Evolutionary conservation across 2,329 filamentous ascomycete species (phyloP).

Genomic region (Cladosporium sp.): DNA sequence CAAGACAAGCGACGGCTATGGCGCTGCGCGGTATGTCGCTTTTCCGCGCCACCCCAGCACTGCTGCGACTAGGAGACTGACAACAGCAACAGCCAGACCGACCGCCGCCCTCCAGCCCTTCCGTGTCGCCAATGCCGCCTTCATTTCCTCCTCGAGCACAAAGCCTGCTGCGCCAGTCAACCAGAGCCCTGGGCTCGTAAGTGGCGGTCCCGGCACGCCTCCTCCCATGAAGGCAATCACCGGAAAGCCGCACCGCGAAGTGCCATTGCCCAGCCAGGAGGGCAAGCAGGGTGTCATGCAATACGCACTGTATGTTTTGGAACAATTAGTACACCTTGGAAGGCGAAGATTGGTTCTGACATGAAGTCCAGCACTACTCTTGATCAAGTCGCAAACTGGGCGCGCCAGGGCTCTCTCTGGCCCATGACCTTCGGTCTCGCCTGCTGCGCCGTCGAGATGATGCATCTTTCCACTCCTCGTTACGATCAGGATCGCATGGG

Average conservation of each 20-base stretch:
- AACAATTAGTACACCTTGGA: background rate
- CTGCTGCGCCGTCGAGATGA: constrained; percentile 90
- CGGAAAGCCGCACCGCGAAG: constrained; percentile 58
- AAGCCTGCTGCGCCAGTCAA: constrained; percentile 58
- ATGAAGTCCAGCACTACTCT: constrained; percentile 60
- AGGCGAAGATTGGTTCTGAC: constrained; percentile 17
- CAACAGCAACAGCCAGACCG: constrained; percentile 57
- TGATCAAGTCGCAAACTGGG: constrained; percentile 80
- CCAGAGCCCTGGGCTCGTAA: constrained; percentile 48
- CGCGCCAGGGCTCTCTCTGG: constrained; percentile 78
- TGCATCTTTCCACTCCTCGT: constrained; percentile 81
- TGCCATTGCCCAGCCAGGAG: constrained; percentile 73
- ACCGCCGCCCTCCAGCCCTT: constrained; percentile 59
- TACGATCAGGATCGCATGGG: constrained; percentile 87
- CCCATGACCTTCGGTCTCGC: constrained; percentile 85
- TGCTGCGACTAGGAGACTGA: constrained; percentile 20
- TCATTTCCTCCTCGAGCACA: constrained; percentile 62
- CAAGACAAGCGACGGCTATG: constrained; percentile 50
- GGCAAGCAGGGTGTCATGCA: constrained; percentile 74
- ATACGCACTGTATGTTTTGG: constrained; percentile 72
- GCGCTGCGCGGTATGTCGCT: constrained; percentile 49
- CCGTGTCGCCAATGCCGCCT: constrained; percentile 55
- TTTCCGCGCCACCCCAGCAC: constrained; percentile 7
- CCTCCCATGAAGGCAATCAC: constrained; percentile 47
- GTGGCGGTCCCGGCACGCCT: constrained; percentile 51